phyloP scores from a whole-genome alignment of 2,329 filamentous ascomycete genomes.

The Samsoniella hepiali region DNA sequence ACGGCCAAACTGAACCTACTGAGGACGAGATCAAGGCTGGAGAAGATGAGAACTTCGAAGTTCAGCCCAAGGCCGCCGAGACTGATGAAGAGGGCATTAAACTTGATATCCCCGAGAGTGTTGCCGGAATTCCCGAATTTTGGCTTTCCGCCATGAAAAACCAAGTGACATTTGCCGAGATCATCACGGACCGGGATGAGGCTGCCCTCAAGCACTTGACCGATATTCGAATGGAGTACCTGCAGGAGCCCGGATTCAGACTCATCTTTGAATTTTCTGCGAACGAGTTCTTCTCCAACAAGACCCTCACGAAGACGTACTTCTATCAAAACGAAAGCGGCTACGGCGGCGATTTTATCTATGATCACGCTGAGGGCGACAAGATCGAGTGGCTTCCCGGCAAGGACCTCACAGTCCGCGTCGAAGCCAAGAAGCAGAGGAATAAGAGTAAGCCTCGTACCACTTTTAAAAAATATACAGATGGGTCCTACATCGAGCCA shows the following conservation, averaged over 20 bases:
- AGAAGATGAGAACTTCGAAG: slow-evolving; percentile 73
- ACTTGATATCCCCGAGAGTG: slow-evolving; percentile 51
- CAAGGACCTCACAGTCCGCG: slow-evolving; percentile 87
- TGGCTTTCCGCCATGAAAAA: slow-evolving; percentile 99
- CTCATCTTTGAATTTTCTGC: slow-evolving; percentile 95
- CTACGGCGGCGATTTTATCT: slow-evolving; percentile 98
- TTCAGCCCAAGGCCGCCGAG: slow-evolving; percentile 68
- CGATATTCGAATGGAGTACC: slow-evolving; percentile 98
- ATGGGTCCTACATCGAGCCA: neutral
- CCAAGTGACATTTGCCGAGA: slow-evolving; percentile 92
- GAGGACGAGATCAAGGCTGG: slow-evolving; percentile 84
- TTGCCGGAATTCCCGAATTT: slow-evolving; percentile 93
- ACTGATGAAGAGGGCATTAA: slow-evolving; percentile 59
- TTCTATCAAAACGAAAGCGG: slow-evolving; percentile 98
- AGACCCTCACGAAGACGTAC: slow-evolving; percentile 95
- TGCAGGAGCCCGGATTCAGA: slow-evolving; percentile 96
- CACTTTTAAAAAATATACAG: neutral
- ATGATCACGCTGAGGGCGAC: slow-evolving; percentile 96
- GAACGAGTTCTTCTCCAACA: slow-evolving; percentile 98
- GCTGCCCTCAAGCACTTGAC: slow-evolving; percentile 82
- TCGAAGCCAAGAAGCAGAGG: slow-evolving; percentile 99
- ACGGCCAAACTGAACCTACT: slow-evolving; percentile 79
- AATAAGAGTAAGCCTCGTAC: slow-evolving; percentile 79
- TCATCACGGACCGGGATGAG: slow-evolving; percentile 98
- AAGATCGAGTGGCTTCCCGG: slow-evolving; percentile 96